These are phyloP conservation scores for Solanum bulbocastanum DNA, from an alignment of 257 asterid species.

Conservation along the genomic window DNA sequence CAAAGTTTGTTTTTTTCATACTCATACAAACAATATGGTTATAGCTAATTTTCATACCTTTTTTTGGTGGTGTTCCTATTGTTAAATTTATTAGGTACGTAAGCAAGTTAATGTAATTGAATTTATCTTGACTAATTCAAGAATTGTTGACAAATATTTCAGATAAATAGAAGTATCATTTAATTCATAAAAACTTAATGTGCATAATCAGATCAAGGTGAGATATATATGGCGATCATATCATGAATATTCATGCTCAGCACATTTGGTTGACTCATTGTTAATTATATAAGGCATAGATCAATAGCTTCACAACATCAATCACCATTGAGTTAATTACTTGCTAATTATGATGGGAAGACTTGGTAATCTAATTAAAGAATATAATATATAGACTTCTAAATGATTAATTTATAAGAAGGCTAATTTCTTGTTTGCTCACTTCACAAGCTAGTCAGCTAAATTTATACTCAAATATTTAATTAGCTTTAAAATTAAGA, in stretches of 20 bases:
- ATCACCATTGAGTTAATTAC: not conserved
- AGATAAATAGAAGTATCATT: not conserved
- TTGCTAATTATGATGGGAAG: not conserved
- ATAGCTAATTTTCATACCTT: no score
- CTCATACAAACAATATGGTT: no score
- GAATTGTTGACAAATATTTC: not conserved
- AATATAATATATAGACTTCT: not conserved
- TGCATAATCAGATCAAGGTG: not conserved
- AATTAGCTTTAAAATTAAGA: not conserved
- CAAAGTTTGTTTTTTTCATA: no score
- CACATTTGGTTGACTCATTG: not conserved
- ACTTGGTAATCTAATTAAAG: not conserved
- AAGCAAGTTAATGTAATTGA: no score
- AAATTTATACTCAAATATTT: not conserved
- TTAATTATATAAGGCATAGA: not conserved
- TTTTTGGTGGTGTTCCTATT: not conserved
- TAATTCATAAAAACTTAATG: not conserved
- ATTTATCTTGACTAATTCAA: not conserved
- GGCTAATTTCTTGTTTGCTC: not conserved
- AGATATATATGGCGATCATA: not conserved
- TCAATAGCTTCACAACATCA: not conserved
- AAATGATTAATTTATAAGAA: not conserved
- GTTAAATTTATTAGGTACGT: not conserved
- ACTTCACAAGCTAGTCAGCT: not conserved
- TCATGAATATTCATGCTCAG: not conserved